Percentiles rank a stretch among this genome's conserved stretches.
phyloP scores from a whole-genome alignment of 2,329 filamentous ascomycete species.

The Diaporthe destruens region DNA sequence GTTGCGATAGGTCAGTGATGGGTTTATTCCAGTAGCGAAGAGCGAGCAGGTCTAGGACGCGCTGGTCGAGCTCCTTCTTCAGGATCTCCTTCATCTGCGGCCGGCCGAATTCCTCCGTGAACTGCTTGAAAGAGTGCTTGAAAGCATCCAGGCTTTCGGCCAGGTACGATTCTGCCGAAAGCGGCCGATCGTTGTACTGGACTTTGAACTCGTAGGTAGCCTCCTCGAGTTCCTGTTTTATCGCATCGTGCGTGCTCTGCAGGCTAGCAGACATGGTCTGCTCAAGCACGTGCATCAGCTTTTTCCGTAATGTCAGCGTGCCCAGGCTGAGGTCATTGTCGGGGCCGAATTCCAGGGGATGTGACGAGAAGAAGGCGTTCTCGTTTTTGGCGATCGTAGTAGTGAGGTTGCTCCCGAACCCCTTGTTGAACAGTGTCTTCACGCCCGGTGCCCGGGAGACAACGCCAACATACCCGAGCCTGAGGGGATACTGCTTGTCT shows the following conservation, averaged over 20 bases:
- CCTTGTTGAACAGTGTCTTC: constrained; percentile 84
- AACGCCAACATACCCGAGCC: constrained; percentile 96
- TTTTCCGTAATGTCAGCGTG: constrained; percentile 89
- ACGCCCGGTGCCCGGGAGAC: constrained; percentile 83
- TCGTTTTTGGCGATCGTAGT: constrained; percentile 90
- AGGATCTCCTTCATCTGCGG: constrained; percentile 89
- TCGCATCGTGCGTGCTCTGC: constrained; percentile 89
- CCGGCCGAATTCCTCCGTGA: constrained; percentile 89
- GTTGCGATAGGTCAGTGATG: constrained; percentile 80
- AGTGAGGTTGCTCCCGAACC: constrained; percentile 79
- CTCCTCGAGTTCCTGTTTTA: constrained; percentile 94
- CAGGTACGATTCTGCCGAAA: constrained; percentile 96
- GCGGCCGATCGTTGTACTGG: constrained; percentile 95
- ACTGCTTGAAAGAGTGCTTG: constrained; percentile 97
- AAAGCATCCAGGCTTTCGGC: constrained; percentile 95
- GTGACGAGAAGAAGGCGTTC: constrained; percentile 84
- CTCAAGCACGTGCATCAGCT: constrained; percentile 96
- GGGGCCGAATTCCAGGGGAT: constrained; percentile 83
- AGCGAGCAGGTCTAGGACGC: constrained; percentile 91
- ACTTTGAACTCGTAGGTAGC: constrained; percentile 99
- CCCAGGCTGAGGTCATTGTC: constrained; percentile 82
- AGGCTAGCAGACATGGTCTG: constrained; percentile 96
- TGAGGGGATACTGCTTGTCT: constrained; percentile 92
- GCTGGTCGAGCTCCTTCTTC: constrained; percentile 93
- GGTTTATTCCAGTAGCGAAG: constrained; percentile 98